Conservation (phyloP, 495 filamentous ascomycete species). For the Xylaria longipes region DNA sequence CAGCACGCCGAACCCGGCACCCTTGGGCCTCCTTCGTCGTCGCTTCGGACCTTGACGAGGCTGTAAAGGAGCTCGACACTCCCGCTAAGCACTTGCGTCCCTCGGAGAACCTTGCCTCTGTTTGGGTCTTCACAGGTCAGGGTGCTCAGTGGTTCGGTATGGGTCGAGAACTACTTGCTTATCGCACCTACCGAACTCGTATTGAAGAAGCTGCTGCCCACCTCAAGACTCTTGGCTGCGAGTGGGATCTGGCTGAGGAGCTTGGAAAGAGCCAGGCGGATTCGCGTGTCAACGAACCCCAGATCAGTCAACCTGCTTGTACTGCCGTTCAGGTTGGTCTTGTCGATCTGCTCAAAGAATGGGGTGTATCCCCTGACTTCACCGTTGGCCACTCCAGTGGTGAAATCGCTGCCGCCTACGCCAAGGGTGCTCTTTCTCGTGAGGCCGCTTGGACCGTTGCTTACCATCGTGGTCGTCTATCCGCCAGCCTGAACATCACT, state of each 20-base stretch:
- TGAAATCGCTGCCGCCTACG: conserved; percentile 61
- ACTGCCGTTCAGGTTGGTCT: conserved; percentile 59
- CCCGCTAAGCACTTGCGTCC: conserved; percentile 33
- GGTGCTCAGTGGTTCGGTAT: conserved; percentile 55
- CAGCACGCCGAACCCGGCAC: conserved; percentile 46
- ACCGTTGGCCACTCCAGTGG: conserved; percentile 68
- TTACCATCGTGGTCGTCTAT: conserved; percentile 45
- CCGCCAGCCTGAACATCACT: conserved; percentile 31
- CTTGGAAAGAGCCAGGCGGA: conserved; percentile 28
- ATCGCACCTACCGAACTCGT: conserved; percentile 33
- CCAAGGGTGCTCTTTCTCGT: conserved; percentile 49
- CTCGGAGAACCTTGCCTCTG: conserved; percentile 26
- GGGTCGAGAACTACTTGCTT: conserved; percentile 51
- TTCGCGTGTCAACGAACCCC: conserved; percentile 38
- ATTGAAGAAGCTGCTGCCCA: conserved; percentile 37
- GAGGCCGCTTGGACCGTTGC: conserved; percentile 58
- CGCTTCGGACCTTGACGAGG: conserved; percentile 34
- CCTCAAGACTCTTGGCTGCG: conserved; percentile 33
- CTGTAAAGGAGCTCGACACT: conserved; percentile 27
- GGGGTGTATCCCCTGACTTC: conserved; percentile 51
- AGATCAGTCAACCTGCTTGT: conserved; percentile 49
- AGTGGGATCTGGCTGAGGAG: conserved; percentile 37
- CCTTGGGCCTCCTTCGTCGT: conserved; percentile 48
- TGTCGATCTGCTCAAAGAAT: conserved; percentile 57
- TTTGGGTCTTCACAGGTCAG: conserved; percentile 44